phyloP scores from a whole-genome alignment of 164 flowering plant genomes.

The Paratinospora sagittata region DNA sequence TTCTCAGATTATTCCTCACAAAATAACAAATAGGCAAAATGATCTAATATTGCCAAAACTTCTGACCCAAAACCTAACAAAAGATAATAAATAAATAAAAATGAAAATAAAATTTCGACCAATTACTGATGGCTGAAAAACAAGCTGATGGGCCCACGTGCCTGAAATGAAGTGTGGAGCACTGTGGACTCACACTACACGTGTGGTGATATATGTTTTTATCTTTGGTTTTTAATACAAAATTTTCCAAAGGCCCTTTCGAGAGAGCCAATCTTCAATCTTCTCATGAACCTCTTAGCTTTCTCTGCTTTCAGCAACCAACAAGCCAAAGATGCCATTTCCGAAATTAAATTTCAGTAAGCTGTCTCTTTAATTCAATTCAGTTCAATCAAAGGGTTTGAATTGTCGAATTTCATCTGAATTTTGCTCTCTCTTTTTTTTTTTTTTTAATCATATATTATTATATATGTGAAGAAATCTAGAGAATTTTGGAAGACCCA shows the following conservation, averaged over 20 bases:
- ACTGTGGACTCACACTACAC: not conserved
- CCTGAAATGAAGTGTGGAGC: not conserved
- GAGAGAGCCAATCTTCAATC: not conserved
- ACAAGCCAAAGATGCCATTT: not conserved
- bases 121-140: not conserved
- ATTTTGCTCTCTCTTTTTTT: not conserved
- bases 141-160: not conserved
- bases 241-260: too few relatives aligned
- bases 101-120: too few relatives aligned
- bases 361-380: not conserved
- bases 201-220: not conserved
- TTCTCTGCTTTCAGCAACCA: not conserved
- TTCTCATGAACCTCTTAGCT: not conserved
- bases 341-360: slow-evolving; percentile 1
- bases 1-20: too few relatives aligned
- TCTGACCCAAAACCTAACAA: too few relatives aligned
- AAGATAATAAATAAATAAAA: too few relatives aligned
- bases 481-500: not conserved
- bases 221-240: not conserved
- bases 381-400: not conserved
- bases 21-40: too few relatives aligned
- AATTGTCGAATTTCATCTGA: too few relatives aligned
- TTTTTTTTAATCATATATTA: too few relatives aligned
- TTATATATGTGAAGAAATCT: too few relatives aligned
- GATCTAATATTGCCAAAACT: too few relatives aligned